These are phyloP conservation scores for Patellaria atrata DNA, from an alignment of 495 filamentous ascomycete genomes.

Conservation along the genomic window DNA sequence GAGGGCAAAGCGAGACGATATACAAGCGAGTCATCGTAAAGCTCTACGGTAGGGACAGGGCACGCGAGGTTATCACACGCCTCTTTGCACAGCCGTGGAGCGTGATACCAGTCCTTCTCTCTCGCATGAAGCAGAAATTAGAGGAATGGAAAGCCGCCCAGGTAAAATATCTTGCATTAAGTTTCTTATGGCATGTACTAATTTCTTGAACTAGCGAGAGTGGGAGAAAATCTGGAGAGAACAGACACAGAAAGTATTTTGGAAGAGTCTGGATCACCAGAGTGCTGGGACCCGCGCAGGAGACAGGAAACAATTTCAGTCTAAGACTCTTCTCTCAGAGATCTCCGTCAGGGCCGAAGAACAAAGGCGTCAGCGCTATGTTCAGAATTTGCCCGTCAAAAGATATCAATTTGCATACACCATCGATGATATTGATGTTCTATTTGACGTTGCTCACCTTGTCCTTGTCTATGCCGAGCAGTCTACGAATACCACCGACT, in stretches of 20 bases:
- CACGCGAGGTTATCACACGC: conserved; percentile 63
- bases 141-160: conserved; percentile 94
- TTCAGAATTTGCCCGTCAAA: conserved; percentile 40
- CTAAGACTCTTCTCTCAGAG: conserved; percentile 71
- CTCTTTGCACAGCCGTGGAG: conserved; percentile 68
- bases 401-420: conserved; percentile 59
- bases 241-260: conserved; percentile 83
- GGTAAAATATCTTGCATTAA: too few species aligned
- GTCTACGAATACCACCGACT: conserved; percentile 55
- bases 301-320: conserved; percentile 80
- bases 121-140: conserved; percentile 77
- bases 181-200: too few species aligned
- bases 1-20: conserved; percentile 87
- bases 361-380: conserved; percentile 49
- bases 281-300: conserved; percentile 65
- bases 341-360: conserved; percentile 83
- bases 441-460: conserved; percentile 67
- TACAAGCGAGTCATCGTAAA: conserved; percentile 96
- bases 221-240: conserved; percentile 99
- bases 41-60: conserved; percentile 80
- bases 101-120: conserved; percentile 75
- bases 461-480: conserved; percentile 62
- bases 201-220: too few species aligned
- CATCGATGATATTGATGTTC: conserved; percentile 62
- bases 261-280: conserved; percentile 92